Percentiles rank a stretch among this genome's conserved stretches.
These are phyloP conservation scores for Rubroshorea leprosula DNA, from an alignment of 345 rosid genomes.

Conservation along the genomic window DNA sequence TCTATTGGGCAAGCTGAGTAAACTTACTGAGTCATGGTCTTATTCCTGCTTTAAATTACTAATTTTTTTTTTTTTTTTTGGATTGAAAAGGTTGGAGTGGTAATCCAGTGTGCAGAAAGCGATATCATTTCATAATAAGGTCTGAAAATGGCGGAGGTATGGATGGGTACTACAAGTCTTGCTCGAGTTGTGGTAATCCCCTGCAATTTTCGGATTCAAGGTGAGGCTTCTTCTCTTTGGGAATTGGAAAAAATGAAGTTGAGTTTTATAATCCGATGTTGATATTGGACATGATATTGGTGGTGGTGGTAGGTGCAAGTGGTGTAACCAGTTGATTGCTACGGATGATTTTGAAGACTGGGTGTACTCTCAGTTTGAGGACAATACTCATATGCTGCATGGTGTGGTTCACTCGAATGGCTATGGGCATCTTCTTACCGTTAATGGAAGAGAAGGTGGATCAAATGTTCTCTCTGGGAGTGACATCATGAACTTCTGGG, in stretches of 20 bases:
- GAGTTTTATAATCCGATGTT: too few relatives aligned
- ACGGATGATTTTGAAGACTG: slow-evolving; percentile 48
- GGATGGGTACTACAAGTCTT: slow-evolving; percentile 23
- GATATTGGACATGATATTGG: not conserved
- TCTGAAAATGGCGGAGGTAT: slow-evolving; percentile 16
- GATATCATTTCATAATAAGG: slow-evolving; percentile 68
- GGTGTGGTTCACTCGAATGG: slow-evolving; percentile 76
- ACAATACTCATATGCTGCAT: slow-evolving; percentile 53
- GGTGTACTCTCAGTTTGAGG: slow-evolving; percentile 55
- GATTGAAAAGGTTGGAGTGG: slow-evolving; percentile 60
- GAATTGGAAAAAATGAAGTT: too few relatives aligned
- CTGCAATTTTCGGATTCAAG: slow-evolving; percentile 37
- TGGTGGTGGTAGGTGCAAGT: slow-evolving; percentile 36
- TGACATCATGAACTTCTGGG: slow-evolving; percentile 76
- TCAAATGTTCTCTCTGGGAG: slow-evolving; percentile 50
- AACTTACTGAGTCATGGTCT: not conserved
- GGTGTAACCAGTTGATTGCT: slow-evolving; percentile 35
- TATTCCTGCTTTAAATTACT: not conserved
- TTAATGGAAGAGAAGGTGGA: slow-evolving; percentile 74
- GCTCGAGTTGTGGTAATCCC: slow-evolving; percentile 40
- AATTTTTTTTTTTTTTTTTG: not conserved
- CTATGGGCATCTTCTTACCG: slow-evolving; percentile 58
- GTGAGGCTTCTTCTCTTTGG: too few relatives aligned
- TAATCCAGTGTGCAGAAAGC: slow-evolving; percentile 65
- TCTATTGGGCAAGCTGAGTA: too few relatives aligned